phyloP scores from a whole-genome alignment of 2,329 filamentous ascomycete genomes.

The Didymella lethalis region DNA sequence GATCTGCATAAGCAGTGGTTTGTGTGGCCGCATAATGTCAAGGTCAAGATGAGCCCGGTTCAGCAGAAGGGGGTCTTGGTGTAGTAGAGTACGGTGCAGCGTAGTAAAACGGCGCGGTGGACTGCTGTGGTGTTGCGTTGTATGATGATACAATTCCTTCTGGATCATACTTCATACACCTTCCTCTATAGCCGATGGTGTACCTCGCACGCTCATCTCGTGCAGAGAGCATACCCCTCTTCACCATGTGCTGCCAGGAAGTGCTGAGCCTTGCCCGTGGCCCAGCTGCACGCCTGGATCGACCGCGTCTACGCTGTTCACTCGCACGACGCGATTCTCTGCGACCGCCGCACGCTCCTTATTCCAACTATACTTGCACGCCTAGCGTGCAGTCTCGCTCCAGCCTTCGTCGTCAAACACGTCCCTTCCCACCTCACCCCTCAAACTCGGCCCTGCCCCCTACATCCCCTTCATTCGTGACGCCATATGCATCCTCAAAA shows the following conservation, averaged over 20 bases:
- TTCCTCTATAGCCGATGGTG: neutral
- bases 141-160: neutral
- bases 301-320: neutral
- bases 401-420: neutral
- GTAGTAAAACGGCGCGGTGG: neutral
- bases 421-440: constrained; percentile 27
- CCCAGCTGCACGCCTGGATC: neutral
- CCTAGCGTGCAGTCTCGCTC: neutral
- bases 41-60: constrained; percentile 33
- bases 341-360: neutral
- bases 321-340: neutral
- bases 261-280: neutral
- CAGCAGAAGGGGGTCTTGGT: constrained; percentile 3
- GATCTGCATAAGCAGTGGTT: constrained; percentile 54
- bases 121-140: neutral
- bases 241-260: neutral
- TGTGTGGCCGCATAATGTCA: constrained; percentile 48
- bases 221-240: neutral
- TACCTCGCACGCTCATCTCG: neutral
- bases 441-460: constrained; percentile 43
- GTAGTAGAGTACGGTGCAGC: neutral
- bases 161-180: neutral
- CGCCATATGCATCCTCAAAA: constrained; percentile 50
- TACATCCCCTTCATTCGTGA: constrained; percentile 43
- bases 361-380: neutral